Evolutionary conservation across 495 filamentous ascomycete genomes (phyloP), one percentile per base, ranked within the genome.

Genomic region (Penicillium pulvis): DNA sequence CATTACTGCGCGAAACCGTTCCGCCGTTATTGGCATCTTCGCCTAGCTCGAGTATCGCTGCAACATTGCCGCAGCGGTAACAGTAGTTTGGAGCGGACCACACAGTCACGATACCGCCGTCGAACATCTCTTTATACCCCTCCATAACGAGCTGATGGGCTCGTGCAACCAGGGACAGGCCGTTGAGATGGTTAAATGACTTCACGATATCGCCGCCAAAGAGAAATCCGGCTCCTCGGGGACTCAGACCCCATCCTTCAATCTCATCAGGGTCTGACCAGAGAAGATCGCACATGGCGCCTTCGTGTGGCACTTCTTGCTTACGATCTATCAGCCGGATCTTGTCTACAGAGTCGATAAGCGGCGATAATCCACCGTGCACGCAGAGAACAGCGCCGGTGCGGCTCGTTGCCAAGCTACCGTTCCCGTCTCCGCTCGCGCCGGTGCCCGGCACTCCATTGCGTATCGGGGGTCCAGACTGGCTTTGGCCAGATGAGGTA

Each of bases 211-310:
- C 92, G 16, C 89, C 89, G 56, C 94, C 94, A 62, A 98, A 98
- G 26, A 98, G 82, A 79, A 97, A 98, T 14, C 94, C 94, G 0
- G 94, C 94, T 10, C 94, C 94, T 42, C 94, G 90, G 0, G 94
- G 94, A 19, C 91, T 96, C 12, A 98, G 75, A 1, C 94, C 94
- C 94, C 94, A 98, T 46, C 93, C 94, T 69, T 97, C 93, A 63
- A 98, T 97, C 62, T 98, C 94, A 72, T 98, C 94, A 1, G 94
- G 94, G 73, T 98, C 94, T 6, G 91, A 96, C 94, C 94, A 98
- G 14, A 98, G 81, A 6, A 98, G 79, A 75, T 98, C 94, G 72
- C 94, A 98, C 94, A 98, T 98, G 62, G 94, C 91, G 52, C 94
- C 94, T 79, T 98, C 94, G 72, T 98, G 94, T 0, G 94, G 94